Conservation (phyloP, 768 basidiomycete species). For the Lactifluus piperatus region DNA sequence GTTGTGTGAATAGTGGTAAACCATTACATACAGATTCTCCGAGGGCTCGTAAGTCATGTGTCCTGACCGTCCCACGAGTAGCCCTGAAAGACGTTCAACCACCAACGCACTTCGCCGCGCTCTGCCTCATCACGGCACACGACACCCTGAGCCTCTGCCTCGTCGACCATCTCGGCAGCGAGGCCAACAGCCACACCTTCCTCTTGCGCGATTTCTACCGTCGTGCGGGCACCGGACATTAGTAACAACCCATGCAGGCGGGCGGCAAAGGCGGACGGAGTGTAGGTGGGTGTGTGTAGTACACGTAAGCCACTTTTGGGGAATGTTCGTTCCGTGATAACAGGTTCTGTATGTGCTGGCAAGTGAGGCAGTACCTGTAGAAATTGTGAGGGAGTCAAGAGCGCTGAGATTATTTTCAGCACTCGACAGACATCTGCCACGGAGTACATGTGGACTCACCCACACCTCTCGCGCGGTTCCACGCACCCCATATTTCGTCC, state of each 20-base stretch:
- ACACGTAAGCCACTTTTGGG: conserved; percentile 63
- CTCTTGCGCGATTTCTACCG: conserved; percentile 59
- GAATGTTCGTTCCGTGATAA: conserved; percentile 60
- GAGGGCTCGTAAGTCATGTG: background rate
- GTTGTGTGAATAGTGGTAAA: too few species aligned
- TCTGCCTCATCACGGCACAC: conserved; percentile 74
- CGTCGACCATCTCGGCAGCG: conserved; percentile 67
- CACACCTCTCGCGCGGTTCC: conserved; percentile 90
- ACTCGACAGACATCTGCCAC: background rate
- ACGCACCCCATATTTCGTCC: conserved; percentile 92
- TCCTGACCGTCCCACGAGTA: conserved; percentile 70
- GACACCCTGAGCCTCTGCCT: conserved; percentile 60
- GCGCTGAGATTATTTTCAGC: conserved; percentile 39
- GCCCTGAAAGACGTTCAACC: conserved; percentile 53
- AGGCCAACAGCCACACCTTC: conserved; percentile 70
- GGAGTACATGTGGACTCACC: conserved; percentile 39
- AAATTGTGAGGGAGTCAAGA: conserved; percentile 85
- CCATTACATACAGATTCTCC: background rate
- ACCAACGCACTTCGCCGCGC: conserved; percentile 63
- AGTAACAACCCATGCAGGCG: conserved; percentile 50
- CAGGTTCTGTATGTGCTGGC: conserved; percentile 52
- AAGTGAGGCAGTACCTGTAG: conserved; percentile 67
- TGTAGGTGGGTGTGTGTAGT: conserved; percentile 75
- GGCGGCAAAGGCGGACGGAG: conserved; percentile 55
- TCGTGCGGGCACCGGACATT: conserved; percentile 34